These are phyloP conservation scores for Corchorus olitorius DNA, from an alignment of 345 rosid genomes.

Conservation along the genomic window DNA sequence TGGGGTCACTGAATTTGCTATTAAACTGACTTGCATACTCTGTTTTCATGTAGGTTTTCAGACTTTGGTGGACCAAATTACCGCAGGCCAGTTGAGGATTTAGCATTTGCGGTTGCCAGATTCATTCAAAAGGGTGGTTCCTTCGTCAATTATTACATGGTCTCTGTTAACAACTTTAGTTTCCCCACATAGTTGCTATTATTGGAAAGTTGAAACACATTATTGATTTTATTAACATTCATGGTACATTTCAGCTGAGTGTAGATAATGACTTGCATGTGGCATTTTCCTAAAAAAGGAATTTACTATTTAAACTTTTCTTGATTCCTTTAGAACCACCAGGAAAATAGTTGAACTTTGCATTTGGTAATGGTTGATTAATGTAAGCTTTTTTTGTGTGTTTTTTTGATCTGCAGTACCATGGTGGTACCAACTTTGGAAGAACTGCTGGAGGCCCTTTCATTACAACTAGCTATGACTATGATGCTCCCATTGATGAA, in stretches of 20 bases:
- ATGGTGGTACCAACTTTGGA: conserved; percentile 81
- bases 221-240: not conserved
- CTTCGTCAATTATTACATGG: conserved; percentile 70
- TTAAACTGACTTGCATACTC: not conserved
- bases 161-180: conserved; percentile 24
- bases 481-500: conserved; percentile 75
- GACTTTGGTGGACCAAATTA: conserved; percentile 59
- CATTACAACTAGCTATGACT: conserved; percentile 70
- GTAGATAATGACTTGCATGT: not conserved
- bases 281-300: not conserved
- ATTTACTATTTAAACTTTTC: conserved; percentile 22
- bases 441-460: conserved; percentile 77
- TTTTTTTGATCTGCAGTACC: conserved; percentile 43
- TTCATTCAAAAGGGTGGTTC: conserved; percentile 73
- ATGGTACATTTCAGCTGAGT: not conserved
- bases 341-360: conserved; percentile 18
- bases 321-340: conserved; percentile 18
- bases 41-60: conserved; percentile 47
- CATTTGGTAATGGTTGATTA: conserved; percentile 19
- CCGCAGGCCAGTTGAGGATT: conserved; percentile 61
- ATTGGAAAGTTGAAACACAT: not conserved
- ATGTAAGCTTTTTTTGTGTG: not conserved
- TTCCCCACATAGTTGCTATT: not conserved
- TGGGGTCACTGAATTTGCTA: not conserved
- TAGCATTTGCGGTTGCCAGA: conserved; percentile 75